Conservation (phyloP, 1,284 basidiomycete genomes). For the Ceratobasidium sp. region DNA sequence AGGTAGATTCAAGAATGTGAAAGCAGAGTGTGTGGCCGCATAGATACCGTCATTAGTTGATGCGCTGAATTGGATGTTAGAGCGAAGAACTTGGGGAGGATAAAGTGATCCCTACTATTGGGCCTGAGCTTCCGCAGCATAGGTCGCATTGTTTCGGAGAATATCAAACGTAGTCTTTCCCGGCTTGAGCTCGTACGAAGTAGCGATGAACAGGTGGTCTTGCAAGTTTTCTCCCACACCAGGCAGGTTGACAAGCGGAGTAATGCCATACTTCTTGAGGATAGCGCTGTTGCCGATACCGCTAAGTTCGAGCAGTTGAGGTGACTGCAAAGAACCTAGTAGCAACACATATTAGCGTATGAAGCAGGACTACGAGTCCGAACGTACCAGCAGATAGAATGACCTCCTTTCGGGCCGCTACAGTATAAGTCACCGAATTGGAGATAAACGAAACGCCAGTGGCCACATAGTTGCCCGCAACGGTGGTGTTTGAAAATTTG, state of each 20-base stretch:
- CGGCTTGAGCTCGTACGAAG: constrained; percentile 39
- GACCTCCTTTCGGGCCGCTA: constrained; percentile 48
- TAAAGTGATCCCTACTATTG: constrained; percentile 31
- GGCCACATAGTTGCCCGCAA: constrained; percentile 39
- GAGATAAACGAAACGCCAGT: constrained; percentile 46
- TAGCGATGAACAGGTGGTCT: constrained; percentile 47
- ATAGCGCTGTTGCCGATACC: constrained; percentile 55
- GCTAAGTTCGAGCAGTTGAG: constrained; percentile 58
- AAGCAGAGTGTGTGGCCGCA: constrained; percentile 39
- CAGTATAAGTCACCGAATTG: constrained; percentile 44
- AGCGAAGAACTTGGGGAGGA: too few species aligned
- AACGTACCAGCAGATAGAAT: constrained; percentile 52
- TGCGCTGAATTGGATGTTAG: constrained; percentile 16
- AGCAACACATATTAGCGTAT: constrained; percentile 1
- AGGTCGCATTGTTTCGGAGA: constrained; percentile 35
- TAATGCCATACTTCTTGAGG: constrained; percentile 51
- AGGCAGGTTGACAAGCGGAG: constrained; percentile 50
- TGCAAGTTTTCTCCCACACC: constrained; percentile 55
- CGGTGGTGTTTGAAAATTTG: constrained; percentile 44
- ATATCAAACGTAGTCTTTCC: constrained; percentile 40
- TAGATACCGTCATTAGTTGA: constrained; percentile 38
- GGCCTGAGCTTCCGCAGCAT: constrained; percentile 32
- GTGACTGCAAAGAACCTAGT: constrained; percentile 51
- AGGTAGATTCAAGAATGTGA: constrained; percentile 38
- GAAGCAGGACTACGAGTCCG: neutral